Conservation (phyloP, 257 asterid genomes). For the Ehretia macrophylla region DNA sequence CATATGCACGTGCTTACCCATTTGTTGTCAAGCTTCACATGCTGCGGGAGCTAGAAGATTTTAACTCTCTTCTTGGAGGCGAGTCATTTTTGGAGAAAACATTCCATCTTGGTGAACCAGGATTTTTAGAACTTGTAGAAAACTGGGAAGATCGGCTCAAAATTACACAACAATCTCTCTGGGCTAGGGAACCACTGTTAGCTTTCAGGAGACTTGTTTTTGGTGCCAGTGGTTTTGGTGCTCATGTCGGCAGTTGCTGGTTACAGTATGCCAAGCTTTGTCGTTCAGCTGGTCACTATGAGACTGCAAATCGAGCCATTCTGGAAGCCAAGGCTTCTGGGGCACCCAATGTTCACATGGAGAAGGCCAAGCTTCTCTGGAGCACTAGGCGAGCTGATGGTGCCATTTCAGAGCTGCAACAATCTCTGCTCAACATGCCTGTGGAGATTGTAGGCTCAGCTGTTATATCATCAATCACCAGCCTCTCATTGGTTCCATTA, state of each 20-base stretch:
- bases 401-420: constrained; percentile 97
- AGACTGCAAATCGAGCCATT: constrained; percentile 92
- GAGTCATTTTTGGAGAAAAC: constrained; percentile 67
- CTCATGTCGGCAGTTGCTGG: constrained; percentile 91
- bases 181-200: constrained; percentile 99
- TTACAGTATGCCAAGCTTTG: constrained; percentile 93
- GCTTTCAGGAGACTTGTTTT: constrained; percentile 91
- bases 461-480: constrained; percentile 82
- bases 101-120: constrained; percentile 57
- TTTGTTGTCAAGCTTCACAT: constrained; percentile 92
- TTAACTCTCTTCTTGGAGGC: constrained; percentile 68
- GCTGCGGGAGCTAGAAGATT: constrained; percentile 95
- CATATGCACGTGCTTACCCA: constrained; percentile 95
- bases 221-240: constrained; percentile 67
- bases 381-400: constrained; percentile 90
- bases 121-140: constrained; percentile 53
- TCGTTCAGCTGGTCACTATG: constrained; percentile 97
- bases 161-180: constrained; percentile 89
- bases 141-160: constrained; percentile 92
- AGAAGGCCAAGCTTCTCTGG: constrained; percentile 98
- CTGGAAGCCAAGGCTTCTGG: constrained; percentile 82
- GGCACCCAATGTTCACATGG: constrained; percentile 86
- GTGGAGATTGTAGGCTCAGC: constrained; percentile 75
- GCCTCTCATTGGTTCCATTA: constrained; percentile 76
- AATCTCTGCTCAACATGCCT: constrained; percentile 87